phyloP scores from a whole-genome alignment of 176 grass and related monocot genomes.

The Tillandsia fasciculata region DNA sequence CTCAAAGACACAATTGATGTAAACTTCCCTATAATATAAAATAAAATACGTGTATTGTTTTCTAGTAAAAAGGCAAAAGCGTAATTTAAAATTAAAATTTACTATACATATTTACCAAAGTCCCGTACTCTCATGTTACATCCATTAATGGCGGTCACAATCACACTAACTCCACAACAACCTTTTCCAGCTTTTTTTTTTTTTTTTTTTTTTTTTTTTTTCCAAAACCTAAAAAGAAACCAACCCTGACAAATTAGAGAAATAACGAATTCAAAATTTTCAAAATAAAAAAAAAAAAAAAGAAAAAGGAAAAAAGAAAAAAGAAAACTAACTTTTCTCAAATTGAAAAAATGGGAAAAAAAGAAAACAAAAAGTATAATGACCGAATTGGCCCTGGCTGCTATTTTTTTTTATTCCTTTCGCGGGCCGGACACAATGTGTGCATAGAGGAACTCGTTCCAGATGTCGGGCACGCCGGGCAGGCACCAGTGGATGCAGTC shows the following conservation, averaged over 20 bases:
- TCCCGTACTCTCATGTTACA: too few species aligned
- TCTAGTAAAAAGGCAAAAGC: too few species aligned
- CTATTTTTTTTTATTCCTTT: not conserved
- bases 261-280: not conserved
- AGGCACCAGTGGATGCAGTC: slow-evolving; percentile 96
- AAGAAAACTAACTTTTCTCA: not conserved
- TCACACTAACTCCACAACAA: too few species aligned
- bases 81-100: too few species aligned
- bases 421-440: slow-evolving; percentile 31
- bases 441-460: slow-evolving; percentile 67
- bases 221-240: too few species aligned
- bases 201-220: too few species aligned
- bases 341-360: not conserved
- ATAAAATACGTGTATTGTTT: too few species aligned
- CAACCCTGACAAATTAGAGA: not conserved
- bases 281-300: not conserved
- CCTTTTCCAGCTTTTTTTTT: too few species aligned
- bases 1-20: too few species aligned
- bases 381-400: not conserved
- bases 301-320: not conserved
- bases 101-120: too few species aligned
- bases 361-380: not conserved
- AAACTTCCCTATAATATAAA: too few species aligned
- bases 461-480: slow-evolving; percentile 51
- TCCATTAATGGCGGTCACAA: too few species aligned